Conservation (phyloP, 352 stramenopile genomes). For the Pythium angustatum region DNA sequence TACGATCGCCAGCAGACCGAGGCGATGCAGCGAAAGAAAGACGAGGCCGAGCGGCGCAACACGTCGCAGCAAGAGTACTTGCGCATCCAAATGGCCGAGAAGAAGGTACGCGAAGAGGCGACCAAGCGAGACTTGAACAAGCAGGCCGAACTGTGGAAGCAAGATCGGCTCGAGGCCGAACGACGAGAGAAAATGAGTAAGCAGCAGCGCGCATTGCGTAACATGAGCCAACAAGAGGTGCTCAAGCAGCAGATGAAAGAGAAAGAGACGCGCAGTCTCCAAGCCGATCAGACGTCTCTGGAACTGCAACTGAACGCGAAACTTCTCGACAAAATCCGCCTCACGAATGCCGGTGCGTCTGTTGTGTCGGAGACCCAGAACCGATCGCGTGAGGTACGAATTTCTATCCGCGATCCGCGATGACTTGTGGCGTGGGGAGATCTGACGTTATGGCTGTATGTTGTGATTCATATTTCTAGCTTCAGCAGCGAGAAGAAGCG, state of each 20-base stretch:
- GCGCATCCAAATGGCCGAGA: constrained; percentile 66
- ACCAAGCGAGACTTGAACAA: constrained; percentile 69
- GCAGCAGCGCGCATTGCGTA: constrained; percentile 53
- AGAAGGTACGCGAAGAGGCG: constrained; percentile 55
- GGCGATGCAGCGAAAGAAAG: constrained; percentile 50
- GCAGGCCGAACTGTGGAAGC: constrained; percentile 79
- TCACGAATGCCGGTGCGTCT: constrained; percentile 39
- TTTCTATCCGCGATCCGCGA: neutral
- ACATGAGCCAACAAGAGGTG: constrained; percentile 61
- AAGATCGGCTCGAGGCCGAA: constrained; percentile 63
- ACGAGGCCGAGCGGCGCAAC: constrained; percentile 52
- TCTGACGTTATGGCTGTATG: constrained; percentile 1
- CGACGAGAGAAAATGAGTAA: constrained; percentile 46
- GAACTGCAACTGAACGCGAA: constrained; percentile 76
- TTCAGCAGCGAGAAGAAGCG: constrained; percentile 54
- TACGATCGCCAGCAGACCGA: constrained; percentile 60
- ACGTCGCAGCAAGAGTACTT: constrained; percentile 56
- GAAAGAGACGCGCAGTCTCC: constrained; percentile 56
- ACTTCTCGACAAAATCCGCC: constrained; percentile 73
- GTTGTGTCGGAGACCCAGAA: constrained; percentile 74
- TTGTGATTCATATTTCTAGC: constrained; percentile 31
- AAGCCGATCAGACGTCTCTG: constrained; percentile 66
- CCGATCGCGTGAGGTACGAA: constrained; percentile 64
- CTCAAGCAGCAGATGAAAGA: constrained; percentile 73
- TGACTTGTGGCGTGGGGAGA: too few species aligned